Conservation (phyloP, 2,329 filamentous ascomycete genomes). For the Colletotrichum higginsianum region DNA sequence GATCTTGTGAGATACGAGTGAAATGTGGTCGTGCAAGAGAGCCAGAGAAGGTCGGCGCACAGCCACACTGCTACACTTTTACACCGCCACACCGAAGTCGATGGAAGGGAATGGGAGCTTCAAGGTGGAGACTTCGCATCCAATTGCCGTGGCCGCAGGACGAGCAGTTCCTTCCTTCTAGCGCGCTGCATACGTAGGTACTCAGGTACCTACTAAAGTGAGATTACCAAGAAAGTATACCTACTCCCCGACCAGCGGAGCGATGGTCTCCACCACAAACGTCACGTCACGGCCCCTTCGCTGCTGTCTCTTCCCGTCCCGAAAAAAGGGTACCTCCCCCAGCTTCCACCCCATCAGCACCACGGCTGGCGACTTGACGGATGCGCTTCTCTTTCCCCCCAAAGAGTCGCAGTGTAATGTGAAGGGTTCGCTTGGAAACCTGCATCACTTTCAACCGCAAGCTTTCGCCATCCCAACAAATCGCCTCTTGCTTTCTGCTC, state of each 20-base stretch:
- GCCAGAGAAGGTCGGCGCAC: not conserved
- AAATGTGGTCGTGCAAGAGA: not conserved
- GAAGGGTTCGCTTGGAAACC: not conserved
- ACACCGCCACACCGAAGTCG: constrained; percentile 33
- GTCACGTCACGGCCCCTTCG: constrained; percentile 21
- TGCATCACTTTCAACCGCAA: constrained; percentile 2
- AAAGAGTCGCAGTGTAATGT: too few relatives aligned
- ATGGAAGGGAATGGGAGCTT: constrained; percentile 29
- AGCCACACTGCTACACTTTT: too few relatives aligned
- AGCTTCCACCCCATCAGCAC: not conserved
- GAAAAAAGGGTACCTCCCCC: constrained; percentile 9
- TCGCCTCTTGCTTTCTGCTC: not conserved
- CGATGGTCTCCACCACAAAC: constrained; percentile 30
- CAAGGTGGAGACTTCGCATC: constrained; percentile 19
- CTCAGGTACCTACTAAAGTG: not conserved
- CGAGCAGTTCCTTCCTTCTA: too few relatives aligned
- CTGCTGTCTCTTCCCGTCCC: not conserved
- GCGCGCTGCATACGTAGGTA: too few relatives aligned
- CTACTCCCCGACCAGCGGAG: not conserved
- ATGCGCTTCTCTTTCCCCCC: constrained; percentile 5
- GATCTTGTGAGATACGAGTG: not conserved
- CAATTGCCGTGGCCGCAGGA: constrained; percentile 8
- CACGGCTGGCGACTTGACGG: not conserved
- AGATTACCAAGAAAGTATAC: constrained; percentile 24
- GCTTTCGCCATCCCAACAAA: constrained; percentile 14